Conservation (phyloP, 345 rosid genomes). For the Toxicodendron radicans region DNA sequence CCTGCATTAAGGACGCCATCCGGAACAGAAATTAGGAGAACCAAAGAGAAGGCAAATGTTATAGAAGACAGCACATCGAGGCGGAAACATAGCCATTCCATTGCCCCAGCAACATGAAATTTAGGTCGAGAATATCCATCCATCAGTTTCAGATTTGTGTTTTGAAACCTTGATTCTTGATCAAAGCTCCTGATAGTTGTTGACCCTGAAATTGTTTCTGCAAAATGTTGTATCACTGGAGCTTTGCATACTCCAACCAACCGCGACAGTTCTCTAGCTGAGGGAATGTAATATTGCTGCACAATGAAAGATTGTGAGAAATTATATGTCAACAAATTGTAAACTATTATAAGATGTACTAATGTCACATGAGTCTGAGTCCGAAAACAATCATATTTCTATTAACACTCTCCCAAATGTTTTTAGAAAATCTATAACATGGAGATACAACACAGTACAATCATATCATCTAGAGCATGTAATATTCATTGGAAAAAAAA, state of each 20-base stretch:
- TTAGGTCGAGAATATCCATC: neutral
- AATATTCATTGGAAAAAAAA: no score
- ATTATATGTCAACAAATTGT: constrained; percentile 10
- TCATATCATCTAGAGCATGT: no score
- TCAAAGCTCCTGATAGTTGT: constrained; percentile 13
- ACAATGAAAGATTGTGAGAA: neutral
- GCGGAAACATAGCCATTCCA: constrained; percentile 17
- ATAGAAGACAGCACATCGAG: constrained; percentile 9
- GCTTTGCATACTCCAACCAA: constrained; percentile 19
- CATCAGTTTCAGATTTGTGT: neutral
- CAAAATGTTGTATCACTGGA: constrained; percentile 21
- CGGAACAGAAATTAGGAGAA: constrained; percentile 7
- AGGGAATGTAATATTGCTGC: constrained; percentile 19
- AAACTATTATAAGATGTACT: neutral
- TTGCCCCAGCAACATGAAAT: constrained; percentile 10
- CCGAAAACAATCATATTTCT: neutral
- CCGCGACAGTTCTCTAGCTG: constrained; percentile 12
- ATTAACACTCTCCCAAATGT: neutral
- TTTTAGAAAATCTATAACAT: neutral
- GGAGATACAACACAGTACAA: neutral
- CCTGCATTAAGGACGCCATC: constrained; percentile 10
- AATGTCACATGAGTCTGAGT: constrained; percentile 2
- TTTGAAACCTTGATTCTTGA: constrained; percentile 3
- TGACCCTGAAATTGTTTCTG: constrained; percentile 2
- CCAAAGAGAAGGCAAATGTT: constrained; percentile 2